Evolutionary conservation across 306 rosid species (phyloP).

Genomic region (Cucurbita ficifolia): DNA sequence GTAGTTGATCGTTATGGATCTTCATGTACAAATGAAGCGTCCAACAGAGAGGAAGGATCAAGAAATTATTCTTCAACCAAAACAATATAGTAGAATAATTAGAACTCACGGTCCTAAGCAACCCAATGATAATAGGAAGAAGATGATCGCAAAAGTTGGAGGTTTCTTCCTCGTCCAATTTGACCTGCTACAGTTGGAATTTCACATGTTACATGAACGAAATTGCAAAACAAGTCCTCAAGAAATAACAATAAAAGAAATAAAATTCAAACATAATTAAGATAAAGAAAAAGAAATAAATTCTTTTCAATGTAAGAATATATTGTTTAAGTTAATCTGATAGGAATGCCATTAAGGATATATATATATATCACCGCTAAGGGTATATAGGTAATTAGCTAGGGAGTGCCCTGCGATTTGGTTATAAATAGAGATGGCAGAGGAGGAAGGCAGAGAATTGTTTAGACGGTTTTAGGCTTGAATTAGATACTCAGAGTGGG

Average conservation of each 20-base stretch:
- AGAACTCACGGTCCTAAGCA: slow-evolving; percentile 93
- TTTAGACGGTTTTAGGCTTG: background rate
- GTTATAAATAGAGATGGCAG: background rate
- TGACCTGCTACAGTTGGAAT: slow-evolving; percentile 37
- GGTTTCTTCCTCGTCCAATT: slow-evolving; percentile 71
- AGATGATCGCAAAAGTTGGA: slow-evolving; percentile 60
- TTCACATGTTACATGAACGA: slow-evolving; percentile 17
- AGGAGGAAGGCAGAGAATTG: background rate
- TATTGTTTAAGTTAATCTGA: background rate
- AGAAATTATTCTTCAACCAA: background rate
- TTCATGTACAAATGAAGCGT: background rate
- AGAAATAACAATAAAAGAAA: background rate
- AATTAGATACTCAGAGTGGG: background rate
- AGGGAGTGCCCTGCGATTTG: no score
- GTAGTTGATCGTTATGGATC: background rate
- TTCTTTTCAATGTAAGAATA: no score
- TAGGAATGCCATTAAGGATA: background rate
- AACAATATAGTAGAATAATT: background rate
- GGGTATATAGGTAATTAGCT: no score
- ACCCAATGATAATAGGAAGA: slow-evolving; percentile 84
- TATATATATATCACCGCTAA: background rate
- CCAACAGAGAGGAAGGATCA: background rate
- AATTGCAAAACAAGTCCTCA: background rate
- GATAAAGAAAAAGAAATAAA: no score
- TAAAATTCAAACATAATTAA: background rate